These are phyloP conservation scores for Clonostachys rosea DNA, from an alignment of 2,329 filamentous ascomycete genomes.

Conservation along the genomic window DNA sequence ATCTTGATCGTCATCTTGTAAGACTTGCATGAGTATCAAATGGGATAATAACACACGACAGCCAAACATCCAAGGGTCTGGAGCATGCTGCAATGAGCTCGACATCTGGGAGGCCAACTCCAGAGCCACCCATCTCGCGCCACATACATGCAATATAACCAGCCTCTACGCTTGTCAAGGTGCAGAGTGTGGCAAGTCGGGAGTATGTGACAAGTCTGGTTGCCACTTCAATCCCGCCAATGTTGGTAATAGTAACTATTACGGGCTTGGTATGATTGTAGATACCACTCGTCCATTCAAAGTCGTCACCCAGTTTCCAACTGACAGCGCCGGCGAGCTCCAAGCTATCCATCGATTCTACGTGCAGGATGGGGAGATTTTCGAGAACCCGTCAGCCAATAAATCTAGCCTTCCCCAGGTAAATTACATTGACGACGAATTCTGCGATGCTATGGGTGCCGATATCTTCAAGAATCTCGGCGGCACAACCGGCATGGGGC, in stretches of 20 bases:
- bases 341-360: conserved; percentile 41
- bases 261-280: conserved; percentile 24
- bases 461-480: conserved; percentile 27
- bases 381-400: conserved; percentile 30
- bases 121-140: conserved; percentile 35
- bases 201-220: conserved; percentile 37
- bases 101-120: conserved; percentile 53
- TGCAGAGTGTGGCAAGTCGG: conserved; percentile 25
- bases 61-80: conserved; percentile 32
- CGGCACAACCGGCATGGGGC: conserved; percentile 36
- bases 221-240: conserved; percentile 38
- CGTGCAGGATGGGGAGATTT: conserved; percentile 41
- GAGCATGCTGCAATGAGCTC: conserved; percentile 49
- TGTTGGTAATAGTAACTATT: conserved; percentile 17
- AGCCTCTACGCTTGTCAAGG: conserved; percentile 39
- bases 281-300: conserved; percentile 31
- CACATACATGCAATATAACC: conserved; percentile 40
- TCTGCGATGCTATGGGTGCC: conserved; percentile 22
- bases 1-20: background rate
- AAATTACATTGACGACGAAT: conserved; percentile 41
- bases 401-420: conserved; percentile 25
- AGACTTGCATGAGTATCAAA: background rate
- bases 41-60: conserved; percentile 6
- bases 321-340: conserved; percentile 26
- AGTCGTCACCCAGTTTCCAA: conserved; percentile 46